A percentile compares a stretch with the other conserved stretches of the same genome.
Evolutionary conservation across 1,284 basidiomycete species (phyloP).

Genomic region (Xerocomus minutiporus): DNA sequence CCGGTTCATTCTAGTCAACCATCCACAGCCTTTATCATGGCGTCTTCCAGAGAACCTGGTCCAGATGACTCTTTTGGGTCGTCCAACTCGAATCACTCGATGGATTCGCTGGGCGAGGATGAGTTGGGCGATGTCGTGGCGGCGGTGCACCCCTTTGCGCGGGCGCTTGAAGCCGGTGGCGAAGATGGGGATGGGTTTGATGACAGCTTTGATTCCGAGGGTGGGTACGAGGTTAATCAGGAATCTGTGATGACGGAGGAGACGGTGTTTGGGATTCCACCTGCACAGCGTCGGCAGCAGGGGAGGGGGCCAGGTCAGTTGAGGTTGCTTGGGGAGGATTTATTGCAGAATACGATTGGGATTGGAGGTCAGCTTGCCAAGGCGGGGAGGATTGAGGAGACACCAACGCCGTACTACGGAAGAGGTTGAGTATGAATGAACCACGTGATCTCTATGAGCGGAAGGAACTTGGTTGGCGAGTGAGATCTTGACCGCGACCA

Average conservation of each 20-base stretch:
- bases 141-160: constrained; percentile 54
- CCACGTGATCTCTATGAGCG: constrained; percentile 19
- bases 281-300: constrained; percentile 40
- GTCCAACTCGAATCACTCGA: constrained; percentile 40
- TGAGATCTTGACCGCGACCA: neutral
- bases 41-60: constrained; percentile 30
- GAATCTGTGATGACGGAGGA: constrained; percentile 42
- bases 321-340: constrained; percentile 54
- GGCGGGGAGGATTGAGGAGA: constrained; percentile 52
- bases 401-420: constrained; percentile 51
- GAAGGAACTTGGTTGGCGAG: constrained; percentile 18
- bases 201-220: constrained; percentile 45
- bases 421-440: neutral
- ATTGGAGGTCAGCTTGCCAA: constrained; percentile 49
- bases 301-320: constrained; percentile 33
- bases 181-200: constrained; percentile 50
- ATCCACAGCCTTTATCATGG: constrained; percentile 58
- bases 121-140: constrained; percentile 33
- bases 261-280: constrained; percentile 65
- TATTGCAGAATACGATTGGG: constrained; percentile 60
- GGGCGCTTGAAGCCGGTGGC: constrained; percentile 34
- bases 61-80: constrained; percentile 56
- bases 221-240: constrained; percentile 16
- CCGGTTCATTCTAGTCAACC: constrained; percentile 47
- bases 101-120: constrained; percentile 46